Conservation (phyloP, 192 early-diverging fungal species). For the Helicostylum pulchrum region DNA sequence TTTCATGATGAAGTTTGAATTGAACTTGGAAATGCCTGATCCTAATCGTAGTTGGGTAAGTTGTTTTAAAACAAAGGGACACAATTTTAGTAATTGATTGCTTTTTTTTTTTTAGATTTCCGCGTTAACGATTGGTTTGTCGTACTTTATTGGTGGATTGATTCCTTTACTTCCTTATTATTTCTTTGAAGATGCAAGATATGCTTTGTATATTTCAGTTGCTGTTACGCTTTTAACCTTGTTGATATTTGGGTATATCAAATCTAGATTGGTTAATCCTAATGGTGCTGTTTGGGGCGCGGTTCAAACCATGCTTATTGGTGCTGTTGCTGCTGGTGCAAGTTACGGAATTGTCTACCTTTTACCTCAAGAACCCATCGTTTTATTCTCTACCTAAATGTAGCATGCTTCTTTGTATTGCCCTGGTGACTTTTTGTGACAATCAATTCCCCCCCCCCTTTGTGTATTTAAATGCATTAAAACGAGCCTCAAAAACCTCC, state of each 20-base stretch:
- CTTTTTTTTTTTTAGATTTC: constrained; percentile 38
- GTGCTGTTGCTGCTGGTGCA: constrained; percentile 45
- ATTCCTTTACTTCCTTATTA: constrained; percentile 65
- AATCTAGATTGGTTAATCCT: constrained; percentile 46
- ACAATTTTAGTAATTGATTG: neutral
- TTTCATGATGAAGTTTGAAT: constrained; percentile 74
- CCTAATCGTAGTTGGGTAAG: constrained; percentile 50
- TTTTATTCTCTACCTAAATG: too few species aligned
- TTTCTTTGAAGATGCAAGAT: constrained; percentile 34
- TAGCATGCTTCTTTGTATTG: too few species aligned
- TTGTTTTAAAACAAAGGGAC: neutral
- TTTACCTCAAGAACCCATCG: constrained; percentile 1
- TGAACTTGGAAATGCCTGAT: constrained; percentile 57
- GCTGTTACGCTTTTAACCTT: constrained; percentile 49
- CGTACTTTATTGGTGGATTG: constrained; percentile 62
- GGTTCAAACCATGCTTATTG: constrained; percentile 45
- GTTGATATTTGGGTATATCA: constrained; percentile 60
- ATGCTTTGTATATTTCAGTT: constrained; percentile 50
- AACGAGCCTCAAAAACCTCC: neutral
- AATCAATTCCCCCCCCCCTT: too few species aligned
- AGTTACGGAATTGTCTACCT: constrained; percentile 32
- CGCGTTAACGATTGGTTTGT: constrained; percentile 56
- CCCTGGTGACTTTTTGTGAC: too few species aligned
- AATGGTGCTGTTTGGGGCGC: constrained; percentile 37
- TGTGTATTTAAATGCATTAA: constrained; percentile 1